Percentiles rank a stretch among this genome's conserved stretches.
Conservation (phyloP, 179 eudicot species). For the Spergularia azorica region DNA sequence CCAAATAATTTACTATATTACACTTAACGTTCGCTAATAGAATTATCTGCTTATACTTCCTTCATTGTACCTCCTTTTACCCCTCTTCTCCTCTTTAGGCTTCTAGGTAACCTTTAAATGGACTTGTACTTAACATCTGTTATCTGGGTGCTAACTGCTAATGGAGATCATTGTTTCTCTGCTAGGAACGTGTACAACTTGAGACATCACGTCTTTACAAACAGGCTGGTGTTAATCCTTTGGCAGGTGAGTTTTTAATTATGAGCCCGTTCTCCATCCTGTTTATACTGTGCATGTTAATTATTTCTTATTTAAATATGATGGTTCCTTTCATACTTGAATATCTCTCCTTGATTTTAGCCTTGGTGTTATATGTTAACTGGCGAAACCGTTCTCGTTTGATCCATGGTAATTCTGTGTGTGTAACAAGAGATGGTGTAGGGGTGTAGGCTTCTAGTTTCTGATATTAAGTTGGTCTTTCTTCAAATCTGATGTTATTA, state of each 20-base stretch:
- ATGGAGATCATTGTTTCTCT: conserved; percentile 20
- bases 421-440: no score
- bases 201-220: conserved; percentile 87
- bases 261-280: neutral
- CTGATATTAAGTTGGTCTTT: no score
- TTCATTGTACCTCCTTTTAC: neutral
- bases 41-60: neutral
- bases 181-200: conserved; percentile 93
- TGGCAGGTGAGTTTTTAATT: conserved; percentile 66
- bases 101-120: neutral
- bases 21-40: no score
- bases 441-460: no score
- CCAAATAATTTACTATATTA: no score
- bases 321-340: neutral
- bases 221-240: conserved; percentile 97
- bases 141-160: neutral
- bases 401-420: no score
- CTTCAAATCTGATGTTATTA: neutral
- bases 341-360: neutral
- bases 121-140: conserved; percentile 1
- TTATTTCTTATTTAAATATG: neutral
- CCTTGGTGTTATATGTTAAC: neutral
- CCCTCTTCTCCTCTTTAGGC: conserved; percentile 8
- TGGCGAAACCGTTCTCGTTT: no score
- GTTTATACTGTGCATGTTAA: neutral